These are phyloP conservation scores for Hypsizygus ulmarius DNA, from an alignment of 1,284 basidiomycete genomes.

Conservation along the genomic window DNA sequence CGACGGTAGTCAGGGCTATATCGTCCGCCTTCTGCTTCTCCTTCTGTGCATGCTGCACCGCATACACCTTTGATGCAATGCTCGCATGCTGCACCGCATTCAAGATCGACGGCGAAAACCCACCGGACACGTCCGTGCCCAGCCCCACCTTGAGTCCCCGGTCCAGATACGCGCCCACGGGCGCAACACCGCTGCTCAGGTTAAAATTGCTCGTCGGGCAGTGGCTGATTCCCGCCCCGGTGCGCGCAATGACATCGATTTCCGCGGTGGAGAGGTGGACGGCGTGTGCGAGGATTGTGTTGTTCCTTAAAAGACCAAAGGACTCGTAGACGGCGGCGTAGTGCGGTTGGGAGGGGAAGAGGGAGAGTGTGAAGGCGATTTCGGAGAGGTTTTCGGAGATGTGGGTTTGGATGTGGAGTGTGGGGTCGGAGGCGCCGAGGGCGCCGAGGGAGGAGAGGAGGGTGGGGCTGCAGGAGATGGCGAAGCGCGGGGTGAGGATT, in stretches of 20 bases:
- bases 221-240: constrained; percentile 81
- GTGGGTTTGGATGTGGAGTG: constrained; percentile 88
- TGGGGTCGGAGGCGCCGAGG: constrained; percentile 52
- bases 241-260: constrained; percentile 66
- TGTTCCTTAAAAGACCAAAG: constrained; percentile 70
- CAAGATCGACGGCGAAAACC: constrained; percentile 82
- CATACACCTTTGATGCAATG: constrained; percentile 76
- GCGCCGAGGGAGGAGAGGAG: constrained; percentile 67
- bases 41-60: constrained; percentile 31
- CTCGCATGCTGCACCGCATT: constrained; percentile 82
- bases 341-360: constrained; percentile 60
- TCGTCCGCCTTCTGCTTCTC: too few relatives aligned
- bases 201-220: constrained; percentile 95
- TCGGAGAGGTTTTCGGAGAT: constrained; percentile 86
- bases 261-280: constrained; percentile 78
- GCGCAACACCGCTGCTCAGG: constrained; percentile 80
- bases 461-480: constrained; percentile 84
- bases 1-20: too few relatives aligned
- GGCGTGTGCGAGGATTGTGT: constrained; percentile 91
- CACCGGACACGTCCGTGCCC: constrained; percentile 92
- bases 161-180: constrained; percentile 79
- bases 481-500: constrained; percentile 92
- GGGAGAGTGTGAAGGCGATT: constrained; percentile 60
- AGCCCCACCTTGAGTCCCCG: constrained; percentile 87
- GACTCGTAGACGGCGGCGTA: constrained; percentile 85